These are phyloP conservation scores for Antrodiella citrinella DNA, from an alignment of 768 basidiomycete genomes.

Conservation along the genomic window DNA sequence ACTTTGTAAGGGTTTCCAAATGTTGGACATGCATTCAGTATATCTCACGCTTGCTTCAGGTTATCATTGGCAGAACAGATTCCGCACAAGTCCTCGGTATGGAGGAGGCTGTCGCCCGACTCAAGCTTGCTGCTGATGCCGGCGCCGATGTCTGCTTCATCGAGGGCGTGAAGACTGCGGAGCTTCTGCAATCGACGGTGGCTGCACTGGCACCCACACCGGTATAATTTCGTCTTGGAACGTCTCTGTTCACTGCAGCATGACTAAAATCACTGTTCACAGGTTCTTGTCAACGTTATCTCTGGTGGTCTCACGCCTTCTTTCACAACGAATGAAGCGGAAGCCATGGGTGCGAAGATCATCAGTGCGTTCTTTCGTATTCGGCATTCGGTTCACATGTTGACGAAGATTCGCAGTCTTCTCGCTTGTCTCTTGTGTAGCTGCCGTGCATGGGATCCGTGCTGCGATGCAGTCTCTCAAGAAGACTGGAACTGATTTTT, in stretches of 20 bases:
- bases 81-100: slow-evolving; percentile 73
- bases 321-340: slow-evolving; percentile 63
- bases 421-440: slow-evolving; percentile 68
- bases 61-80: slow-evolving; percentile 72
- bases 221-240: no score
- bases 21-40: no score
- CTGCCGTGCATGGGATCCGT: slow-evolving; percentile 69
- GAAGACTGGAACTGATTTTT: slow-evolving; percentile 72
- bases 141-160: slow-evolving; percentile 81
- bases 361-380: slow-evolving; percentile 46
- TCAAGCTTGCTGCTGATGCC: slow-evolving; percentile 63
- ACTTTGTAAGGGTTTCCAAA: slow-evolving; percentile 49
- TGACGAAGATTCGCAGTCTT: slow-evolving; percentile 40
- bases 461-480: slow-evolving; percentile 70
- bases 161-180: slow-evolving; percentile 65
- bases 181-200: slow-evolving; percentile 56
- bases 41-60: slow-evolving; percentile 28
- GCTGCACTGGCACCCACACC: slow-evolving; percentile 65
- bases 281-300: slow-evolving; percentile 62
- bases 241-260: slow-evolving; percentile 12
- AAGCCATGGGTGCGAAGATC: slow-evolving; percentile 64
- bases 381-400: neutral
- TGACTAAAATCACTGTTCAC: slow-evolving; percentile 32
- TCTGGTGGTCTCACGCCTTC: slow-evolving; percentile 72
- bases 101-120: slow-evolving; percentile 61